A percentile compares a stretch with the other conserved stretches of the same genome.
Conservation (phyloP, 768 basidiomycete genomes). For the Pleurotus djamor region DNA sequence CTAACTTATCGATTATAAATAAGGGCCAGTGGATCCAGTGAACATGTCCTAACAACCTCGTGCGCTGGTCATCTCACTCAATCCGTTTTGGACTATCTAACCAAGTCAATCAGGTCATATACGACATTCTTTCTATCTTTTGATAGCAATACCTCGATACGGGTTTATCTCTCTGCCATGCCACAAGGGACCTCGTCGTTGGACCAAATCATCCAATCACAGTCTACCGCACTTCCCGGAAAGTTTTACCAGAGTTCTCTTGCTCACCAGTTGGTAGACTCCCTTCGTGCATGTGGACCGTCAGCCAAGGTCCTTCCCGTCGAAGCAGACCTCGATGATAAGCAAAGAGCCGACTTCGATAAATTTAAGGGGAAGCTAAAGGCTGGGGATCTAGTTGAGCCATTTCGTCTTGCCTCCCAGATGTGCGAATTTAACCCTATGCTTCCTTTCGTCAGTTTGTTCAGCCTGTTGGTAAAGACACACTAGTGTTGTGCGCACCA, state of each 20-base stretch:
- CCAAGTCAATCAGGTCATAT: no score
- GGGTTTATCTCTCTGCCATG: constrained; percentile 43
- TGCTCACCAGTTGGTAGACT: constrained; percentile 48
- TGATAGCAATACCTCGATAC: constrained; percentile 47
- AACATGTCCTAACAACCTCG: constrained; percentile 17
- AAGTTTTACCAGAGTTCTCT: constrained; percentile 54
- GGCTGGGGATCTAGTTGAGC: constrained; percentile 51
- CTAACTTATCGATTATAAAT: constrained; percentile 1
- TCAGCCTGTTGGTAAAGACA: constrained; percentile 44
- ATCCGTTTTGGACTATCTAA: no score
- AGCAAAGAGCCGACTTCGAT: constrained; percentile 44
- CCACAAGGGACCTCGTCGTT: constrained; percentile 28
- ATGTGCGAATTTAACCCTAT: background rate
- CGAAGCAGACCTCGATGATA: constrained; percentile 33
- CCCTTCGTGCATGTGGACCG: constrained; percentile 48
- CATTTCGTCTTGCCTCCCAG: background rate
- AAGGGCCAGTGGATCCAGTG: background rate
- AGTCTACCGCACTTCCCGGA: constrained; percentile 44
- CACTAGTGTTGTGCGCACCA: constrained; percentile 62
- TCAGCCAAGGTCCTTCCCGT: constrained; percentile 41
- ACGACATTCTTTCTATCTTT: constrained; percentile 43
- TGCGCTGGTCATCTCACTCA: constrained; percentile 7
- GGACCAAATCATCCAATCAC: constrained; percentile 32
- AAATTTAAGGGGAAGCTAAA: constrained; percentile 48
- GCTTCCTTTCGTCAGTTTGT: constrained; percentile 44